A percentile compares a stretch with the other conserved stretches of the same genome.
phyloP scores from a whole-genome alignment of 2,329 filamentous ascomycete species.

The Hymenoscyphus albidus region DNA sequence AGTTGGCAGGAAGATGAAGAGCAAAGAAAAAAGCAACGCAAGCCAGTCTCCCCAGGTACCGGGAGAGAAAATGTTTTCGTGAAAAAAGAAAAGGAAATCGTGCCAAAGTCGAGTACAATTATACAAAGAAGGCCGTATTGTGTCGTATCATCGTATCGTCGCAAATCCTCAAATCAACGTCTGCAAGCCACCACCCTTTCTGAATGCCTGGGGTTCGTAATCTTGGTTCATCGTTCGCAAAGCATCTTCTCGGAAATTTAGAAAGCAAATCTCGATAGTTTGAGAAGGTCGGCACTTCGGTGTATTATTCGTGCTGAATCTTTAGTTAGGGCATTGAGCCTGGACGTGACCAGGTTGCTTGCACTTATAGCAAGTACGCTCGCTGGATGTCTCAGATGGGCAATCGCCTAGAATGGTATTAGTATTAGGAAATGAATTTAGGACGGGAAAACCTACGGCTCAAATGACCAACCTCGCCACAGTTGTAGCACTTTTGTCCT shows the following conservation, averaged over 20 bases:
- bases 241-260: conserved; percentile 29
- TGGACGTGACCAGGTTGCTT: conserved; percentile 67
- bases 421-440: not conserved
- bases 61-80: conserved; percentile 14
- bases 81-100: conserved; percentile 15
- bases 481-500: conserved; percentile 99
- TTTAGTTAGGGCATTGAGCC: conserved; percentile 83
- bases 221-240: conserved; percentile 27
- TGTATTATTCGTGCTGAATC: conserved; percentile 20
- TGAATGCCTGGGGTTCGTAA: conserved; percentile 32
- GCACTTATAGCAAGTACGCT: conserved; percentile 99
- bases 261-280: conserved; percentile 21
- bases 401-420: conserved; percentile 64
- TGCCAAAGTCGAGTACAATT: conserved; percentile 22
- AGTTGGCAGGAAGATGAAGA: conserved; percentile 7
- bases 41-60: conserved; percentile 15
- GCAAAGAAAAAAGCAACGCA: conserved; percentile 13
- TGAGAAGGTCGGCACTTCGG: conserved; percentile 20
- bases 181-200: conserved; percentile 32
- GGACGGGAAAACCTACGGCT: conserved; percentile 8
- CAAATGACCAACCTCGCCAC: conserved; percentile 79
- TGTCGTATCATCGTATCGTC: conserved; percentile 20
- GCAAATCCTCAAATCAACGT: conserved; percentile 33
- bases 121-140: conserved; percentile 32
- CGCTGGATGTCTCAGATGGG: conserved; percentile 81